These are phyloP conservation scores for Saccharomycopsis hybrid DNA, from an alignment of 1,139 yeast genomes.

Conservation along the genomic window DNA sequence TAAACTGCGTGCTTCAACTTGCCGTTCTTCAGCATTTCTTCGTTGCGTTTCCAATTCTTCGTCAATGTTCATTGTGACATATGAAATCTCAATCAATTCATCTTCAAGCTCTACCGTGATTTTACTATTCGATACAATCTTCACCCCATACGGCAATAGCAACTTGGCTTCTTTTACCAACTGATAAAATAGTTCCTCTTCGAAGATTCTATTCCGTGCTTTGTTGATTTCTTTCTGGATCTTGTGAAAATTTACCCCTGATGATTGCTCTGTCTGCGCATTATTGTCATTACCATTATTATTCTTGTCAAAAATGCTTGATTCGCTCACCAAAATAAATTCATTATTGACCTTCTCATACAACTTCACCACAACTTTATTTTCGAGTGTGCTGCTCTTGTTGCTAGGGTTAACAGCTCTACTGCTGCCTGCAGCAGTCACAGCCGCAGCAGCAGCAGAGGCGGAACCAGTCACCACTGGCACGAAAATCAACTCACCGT, in stretches of 20 bases:
- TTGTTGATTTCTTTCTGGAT: conserved; percentile 48
- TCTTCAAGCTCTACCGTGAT: conserved; percentile 58
- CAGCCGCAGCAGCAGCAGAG: neutral
- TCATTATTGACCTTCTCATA: conserved; percentile 49
- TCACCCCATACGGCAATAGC: conserved; percentile 67
- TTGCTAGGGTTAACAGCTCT: neutral
- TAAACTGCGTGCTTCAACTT: neutral
- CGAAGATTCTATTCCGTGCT: conserved; percentile 71
- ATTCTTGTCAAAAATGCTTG: conserved; percentile 23
- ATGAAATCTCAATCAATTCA: conserved; percentile 62
- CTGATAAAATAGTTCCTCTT: conserved; percentile 68
- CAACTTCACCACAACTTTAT: conserved; percentile 47
- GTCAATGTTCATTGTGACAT: conserved; percentile 32
- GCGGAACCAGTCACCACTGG: conserved; percentile 19
- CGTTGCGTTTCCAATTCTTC: neutral
- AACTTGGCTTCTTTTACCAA: conserved; percentile 69
- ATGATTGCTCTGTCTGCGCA: conserved; percentile 20
- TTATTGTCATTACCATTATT: conserved; percentile 29
- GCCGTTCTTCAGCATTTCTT: neutral
- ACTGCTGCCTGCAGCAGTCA: too few relatives aligned
- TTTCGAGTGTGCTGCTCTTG: conserved; percentile 22
- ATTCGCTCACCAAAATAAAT: conserved; percentile 31
- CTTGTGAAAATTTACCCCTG: conserved; percentile 23
- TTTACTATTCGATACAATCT: conserved; percentile 58
- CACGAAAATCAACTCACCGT: conserved; percentile 28